Percentiles rank a stretch among this genome's conserved stretches.
phyloP scores from a whole-genome alignment of 805 yeast species.

The Suhomyces sp. region DNA sequence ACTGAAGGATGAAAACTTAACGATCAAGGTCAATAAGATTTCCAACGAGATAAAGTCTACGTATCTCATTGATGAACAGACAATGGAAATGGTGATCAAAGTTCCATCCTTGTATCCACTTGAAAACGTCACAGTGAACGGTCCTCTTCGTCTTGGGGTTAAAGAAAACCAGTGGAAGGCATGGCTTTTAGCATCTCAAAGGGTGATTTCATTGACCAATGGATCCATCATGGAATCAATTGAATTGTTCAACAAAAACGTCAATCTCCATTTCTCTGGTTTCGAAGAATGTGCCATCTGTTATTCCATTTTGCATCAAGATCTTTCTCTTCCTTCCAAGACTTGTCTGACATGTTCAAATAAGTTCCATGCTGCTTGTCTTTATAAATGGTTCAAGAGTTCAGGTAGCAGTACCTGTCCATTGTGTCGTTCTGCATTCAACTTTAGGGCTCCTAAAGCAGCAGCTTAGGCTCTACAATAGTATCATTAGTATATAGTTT shows the following conservation, averaged over 20 bases:
- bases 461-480: too few species aligned
- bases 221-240: conserved; percentile 70
- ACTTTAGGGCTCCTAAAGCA: conserved; percentile 38
- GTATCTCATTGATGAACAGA: conserved; percentile 83
- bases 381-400: conserved; percentile 96
- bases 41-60: conserved; percentile 69
- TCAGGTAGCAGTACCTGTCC: conserved; percentile 94
- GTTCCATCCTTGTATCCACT: conserved; percentile 81
- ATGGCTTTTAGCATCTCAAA: conserved; percentile 89
- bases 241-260: conserved; percentile 69
- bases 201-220: conserved; percentile 71
- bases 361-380: conserved; percentile 93
- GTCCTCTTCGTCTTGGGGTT: conserved; percentile 80
- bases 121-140: conserved; percentile 69
- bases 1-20: conserved; percentile 44
- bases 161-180: conserved; percentile 92
- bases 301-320: conserved; percentile 87
- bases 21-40: conserved; percentile 59
- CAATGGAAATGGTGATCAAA: conserved; percentile 71
- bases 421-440: conserved; percentile 73
- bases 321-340: conserved; percentile 86
- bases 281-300: conserved; percentile 98
- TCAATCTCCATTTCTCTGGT: conserved; percentile 83
- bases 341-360: conserved; percentile 87
- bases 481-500: too few species aligned